phyloP scores from a whole-genome alignment of 768 basidiomycete species.

The Lentinula boryana region DNA sequence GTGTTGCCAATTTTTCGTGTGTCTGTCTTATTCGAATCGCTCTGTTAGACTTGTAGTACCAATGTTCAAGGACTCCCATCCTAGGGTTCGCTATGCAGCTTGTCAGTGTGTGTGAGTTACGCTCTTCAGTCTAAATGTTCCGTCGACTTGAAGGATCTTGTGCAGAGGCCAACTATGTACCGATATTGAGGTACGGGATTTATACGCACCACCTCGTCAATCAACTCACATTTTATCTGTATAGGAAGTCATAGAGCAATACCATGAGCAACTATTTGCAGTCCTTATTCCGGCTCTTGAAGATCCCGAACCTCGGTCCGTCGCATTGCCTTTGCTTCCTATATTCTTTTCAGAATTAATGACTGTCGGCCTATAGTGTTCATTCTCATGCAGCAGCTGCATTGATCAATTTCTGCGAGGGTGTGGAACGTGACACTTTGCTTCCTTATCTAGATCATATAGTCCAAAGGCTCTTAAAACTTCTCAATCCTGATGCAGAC shows the following conservation, averaged over 20 bases:
- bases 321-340: background rate
- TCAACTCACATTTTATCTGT: background rate
- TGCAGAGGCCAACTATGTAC: conserved; percentile 82
- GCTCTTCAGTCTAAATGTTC: background rate
- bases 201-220: background rate
- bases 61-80: conserved; percentile 75
- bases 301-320: conserved; percentile 67
- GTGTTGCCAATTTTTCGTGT: conserved; percentile 16
- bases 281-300: conserved; percentile 70
- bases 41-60: conserved; percentile 60
- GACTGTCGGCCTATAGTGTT: conserved; percentile 40
- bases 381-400: conserved; percentile 86
- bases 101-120: conserved; percentile 78
- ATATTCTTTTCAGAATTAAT: background rate
- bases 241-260: conserved; percentile 67
- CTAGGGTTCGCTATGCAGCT: conserved; percentile 69
- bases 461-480: conserved; percentile 63
- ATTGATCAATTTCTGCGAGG: conserved; percentile 88
- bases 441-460: conserved; percentile 76
- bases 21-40: background rate
- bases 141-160: conserved; percentile 6
- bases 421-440: conserved; percentile 68
- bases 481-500: conserved; percentile 51
- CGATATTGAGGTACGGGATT: conserved; percentile 63
- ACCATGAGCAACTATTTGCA: conserved; percentile 62